These are phyloP conservation scores for Scedosporium minutisporum DNA, from an alignment of 2,329 filamentous ascomycete genomes.

Conservation along the genomic window DNA sequence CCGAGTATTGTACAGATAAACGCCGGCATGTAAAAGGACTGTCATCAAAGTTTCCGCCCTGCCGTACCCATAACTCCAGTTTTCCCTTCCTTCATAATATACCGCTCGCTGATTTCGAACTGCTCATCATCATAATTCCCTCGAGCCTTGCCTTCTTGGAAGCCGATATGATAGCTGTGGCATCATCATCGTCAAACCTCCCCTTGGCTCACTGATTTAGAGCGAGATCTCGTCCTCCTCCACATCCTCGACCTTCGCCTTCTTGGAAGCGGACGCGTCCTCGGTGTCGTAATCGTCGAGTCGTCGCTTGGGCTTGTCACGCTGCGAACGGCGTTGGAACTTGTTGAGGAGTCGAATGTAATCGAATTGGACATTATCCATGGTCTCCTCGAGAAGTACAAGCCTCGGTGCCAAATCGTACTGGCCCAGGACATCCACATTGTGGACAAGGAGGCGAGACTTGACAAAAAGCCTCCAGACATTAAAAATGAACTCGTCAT, in stretches of 20 bases:
- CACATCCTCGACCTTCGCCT: slow-evolving; percentile 27
- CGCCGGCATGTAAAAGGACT: background rate
- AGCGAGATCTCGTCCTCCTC: background rate
- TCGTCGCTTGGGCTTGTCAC: slow-evolving; percentile 33
- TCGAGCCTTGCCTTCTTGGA: background rate
- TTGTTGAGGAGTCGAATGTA: slow-evolving; percentile 53
- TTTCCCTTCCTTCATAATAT: no score
- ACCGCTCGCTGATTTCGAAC: no score
- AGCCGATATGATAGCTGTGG: background rate
- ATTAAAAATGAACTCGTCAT: slow-evolving; percentile 16
- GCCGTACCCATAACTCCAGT: no score
- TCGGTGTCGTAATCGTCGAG: slow-evolving; percentile 13
- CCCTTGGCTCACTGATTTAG: background rate
- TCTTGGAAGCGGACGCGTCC: slow-evolving; percentile 28
- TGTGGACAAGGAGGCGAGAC: slow-evolving; percentile 65
- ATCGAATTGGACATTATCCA: slow-evolving; percentile 59
- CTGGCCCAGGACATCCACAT: slow-evolving; percentile 60
- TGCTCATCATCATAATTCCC: background rate
- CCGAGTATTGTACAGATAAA: background rate
- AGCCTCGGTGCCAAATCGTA: slow-evolving; percentile 59
- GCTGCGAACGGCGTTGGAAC: background rate
- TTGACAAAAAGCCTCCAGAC: slow-evolving; percentile 70
- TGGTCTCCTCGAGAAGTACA: slow-evolving; percentile 60
- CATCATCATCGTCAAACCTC: background rate
- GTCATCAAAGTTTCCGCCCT: no score